Evolutionary conservation across 139 green algal genomes (phyloP).

Genomic region (Closterium sp.): DNA sequence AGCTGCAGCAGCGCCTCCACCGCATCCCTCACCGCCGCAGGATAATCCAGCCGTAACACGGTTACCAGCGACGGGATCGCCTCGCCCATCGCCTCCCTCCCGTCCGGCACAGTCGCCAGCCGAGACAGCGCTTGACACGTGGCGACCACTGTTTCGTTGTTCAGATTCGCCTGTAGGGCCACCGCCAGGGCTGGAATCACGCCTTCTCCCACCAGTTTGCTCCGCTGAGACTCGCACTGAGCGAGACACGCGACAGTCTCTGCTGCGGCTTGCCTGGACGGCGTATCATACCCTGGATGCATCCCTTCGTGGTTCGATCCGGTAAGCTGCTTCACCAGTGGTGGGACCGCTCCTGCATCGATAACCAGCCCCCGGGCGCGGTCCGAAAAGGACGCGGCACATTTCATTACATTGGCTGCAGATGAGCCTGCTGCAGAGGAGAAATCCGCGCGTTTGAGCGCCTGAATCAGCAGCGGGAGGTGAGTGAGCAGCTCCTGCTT

Average conservation of each 20-base stretch:
- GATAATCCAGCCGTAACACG: constrained; percentile 3
- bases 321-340: neutral
- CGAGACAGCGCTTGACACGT: neutral
- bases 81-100: neutral
- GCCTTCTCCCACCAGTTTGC: neutral
- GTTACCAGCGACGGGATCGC: neutral
- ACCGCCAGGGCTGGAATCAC: neutral
- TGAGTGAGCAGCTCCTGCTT: neutral
- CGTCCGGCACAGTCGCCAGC: neutral
- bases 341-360: neutral
- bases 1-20: constrained; percentile 5
- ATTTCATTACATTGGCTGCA: neutral
- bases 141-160: neutral
- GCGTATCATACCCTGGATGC: neutral
- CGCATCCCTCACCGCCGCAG: neutral
- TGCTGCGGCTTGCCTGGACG: neutral
- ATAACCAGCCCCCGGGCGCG: neutral
- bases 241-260: neutral
- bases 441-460: neutral
- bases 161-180: neutral
- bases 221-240: neutral
- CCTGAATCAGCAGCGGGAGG: neutral
- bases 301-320: neutral
- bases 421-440: neutral
- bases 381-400: neutral